Evolutionary conservation across 2,329 filamentous ascomycete genomes (phyloP).

Genomic region (Septoria linicola): DNA sequence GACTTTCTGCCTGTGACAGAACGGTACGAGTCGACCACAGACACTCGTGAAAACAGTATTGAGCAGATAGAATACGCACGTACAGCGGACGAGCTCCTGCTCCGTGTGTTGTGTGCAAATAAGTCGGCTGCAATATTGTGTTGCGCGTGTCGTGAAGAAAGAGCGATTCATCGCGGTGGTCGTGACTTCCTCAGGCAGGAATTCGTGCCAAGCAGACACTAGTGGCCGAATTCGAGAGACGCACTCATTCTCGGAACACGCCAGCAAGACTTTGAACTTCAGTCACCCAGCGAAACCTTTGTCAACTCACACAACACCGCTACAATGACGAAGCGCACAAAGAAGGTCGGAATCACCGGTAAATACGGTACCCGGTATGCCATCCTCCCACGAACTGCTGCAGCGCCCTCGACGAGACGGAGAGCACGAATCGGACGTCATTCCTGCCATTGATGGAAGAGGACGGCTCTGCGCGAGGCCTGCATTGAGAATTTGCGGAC

Average conservation of each 20-base stretch:
- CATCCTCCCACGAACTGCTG: slow-evolving; percentile 15
- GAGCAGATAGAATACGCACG: neutral
- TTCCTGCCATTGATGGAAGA: neutral
- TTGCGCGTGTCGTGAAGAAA: neutral
- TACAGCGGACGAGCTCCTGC: neutral
- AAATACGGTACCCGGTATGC: slow-evolving; percentile 96
- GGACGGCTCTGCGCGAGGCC: slow-evolving; percentile 4
- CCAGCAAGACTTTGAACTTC: slow-evolving; percentile 16
- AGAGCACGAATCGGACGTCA: slow-evolving; percentile 12
- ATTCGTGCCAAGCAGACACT: too few species aligned
- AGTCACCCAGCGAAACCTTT: slow-evolving; percentile 16
- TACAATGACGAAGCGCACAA: slow-evolving; percentile 94
- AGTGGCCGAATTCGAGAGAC: too few species aligned
- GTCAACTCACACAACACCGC: slow-evolving; percentile 29
- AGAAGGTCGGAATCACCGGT: slow-evolving; percentile 98
- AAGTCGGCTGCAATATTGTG: too few species aligned
- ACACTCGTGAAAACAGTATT: neutral
- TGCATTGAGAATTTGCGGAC: neutral
- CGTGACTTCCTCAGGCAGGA: neutral
- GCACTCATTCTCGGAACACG: slow-evolving; percentile 1
- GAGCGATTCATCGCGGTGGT: neutral
- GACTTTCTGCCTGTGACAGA: slow-evolving; percentile 1
- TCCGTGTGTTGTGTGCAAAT: too few species aligned
- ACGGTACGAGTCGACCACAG: neutral
- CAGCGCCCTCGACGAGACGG: slow-evolving; percentile 6